Conservation (phyloP, 1,284 basidiomycete genomes). For the Malassezia sp. region DNA sequence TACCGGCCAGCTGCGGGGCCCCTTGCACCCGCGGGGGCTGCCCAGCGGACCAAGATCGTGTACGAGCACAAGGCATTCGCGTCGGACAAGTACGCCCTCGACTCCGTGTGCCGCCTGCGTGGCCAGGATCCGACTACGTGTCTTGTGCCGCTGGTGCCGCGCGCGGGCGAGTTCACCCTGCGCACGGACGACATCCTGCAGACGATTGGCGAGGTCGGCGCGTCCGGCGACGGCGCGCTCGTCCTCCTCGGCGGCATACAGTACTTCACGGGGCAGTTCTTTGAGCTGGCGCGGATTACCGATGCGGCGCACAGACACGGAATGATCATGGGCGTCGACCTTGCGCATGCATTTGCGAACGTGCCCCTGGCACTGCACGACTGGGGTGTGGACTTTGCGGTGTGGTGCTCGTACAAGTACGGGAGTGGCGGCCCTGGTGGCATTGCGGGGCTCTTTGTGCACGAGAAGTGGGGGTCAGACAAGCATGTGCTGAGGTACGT, state of each 20-base stretch:
- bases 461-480: conserved; percentile 56
- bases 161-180: conserved; percentile 71
- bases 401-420: conserved; percentile 55
- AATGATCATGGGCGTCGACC: conserved; percentile 85
- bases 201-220: conserved; percentile 52
- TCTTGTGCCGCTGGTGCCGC: conserved; percentile 67
- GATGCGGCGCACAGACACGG: conserved; percentile 63
- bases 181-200: conserved; percentile 78
- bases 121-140: conserved; percentile 64
- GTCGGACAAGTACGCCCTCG: conserved; percentile 91
- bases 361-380: conserved; percentile 77
- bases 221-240: conserved; percentile 28
- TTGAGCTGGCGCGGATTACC: conserved; percentile 74
- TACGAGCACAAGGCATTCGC: conserved; percentile 91
- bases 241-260: conserved; percentile 51
- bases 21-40: conserved; percentile 1
- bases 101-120: conserved; percentile 71
- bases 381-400: conserved; percentile 87
- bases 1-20: conserved; percentile 63
- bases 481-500: conserved; percentile 15
- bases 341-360: conserved; percentile 90
- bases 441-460: conserved; percentile 82
- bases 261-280: conserved; percentile 94
- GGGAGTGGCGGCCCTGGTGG: conserved; percentile 89
- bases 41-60: conserved; percentile 68